Conservation (phyloP, 768 basidiomycete species). For the Sistotremastrum niveocremeum region DNA sequence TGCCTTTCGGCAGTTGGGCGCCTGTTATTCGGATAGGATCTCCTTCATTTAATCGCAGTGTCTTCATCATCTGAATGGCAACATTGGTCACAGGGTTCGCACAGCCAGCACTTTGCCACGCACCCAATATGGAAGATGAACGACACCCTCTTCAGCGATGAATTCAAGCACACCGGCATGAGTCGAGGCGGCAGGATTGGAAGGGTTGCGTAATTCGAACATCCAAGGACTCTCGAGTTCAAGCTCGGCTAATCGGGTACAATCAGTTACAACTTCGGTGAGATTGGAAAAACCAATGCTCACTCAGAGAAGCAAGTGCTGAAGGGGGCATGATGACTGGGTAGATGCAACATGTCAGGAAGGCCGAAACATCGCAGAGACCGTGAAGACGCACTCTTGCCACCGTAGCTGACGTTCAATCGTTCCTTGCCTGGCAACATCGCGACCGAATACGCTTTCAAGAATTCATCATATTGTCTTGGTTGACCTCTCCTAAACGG, state of each 20-base stretch:
- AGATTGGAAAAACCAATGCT: conserved; percentile 8
- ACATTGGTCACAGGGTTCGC: neutral
- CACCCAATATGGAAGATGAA: conserved; percentile 90
- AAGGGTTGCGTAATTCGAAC: conserved; percentile 90
- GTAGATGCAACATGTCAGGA: neutral
- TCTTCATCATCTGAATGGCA: conserved; percentile 76
- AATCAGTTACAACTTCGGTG: neutral
- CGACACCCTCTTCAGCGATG: conserved; percentile 91
- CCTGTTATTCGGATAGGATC: conserved; percentile 92
- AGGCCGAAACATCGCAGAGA: neutral
- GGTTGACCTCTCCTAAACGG: conserved; percentile 23
- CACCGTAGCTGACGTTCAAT: conserved; percentile 90
- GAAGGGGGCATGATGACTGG: conserved; percentile 97
- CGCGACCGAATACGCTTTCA: conserved; percentile 90
- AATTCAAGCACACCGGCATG: conserved; percentile 98
- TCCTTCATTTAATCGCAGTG: conserved; percentile 82
- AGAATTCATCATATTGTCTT: conserved; percentile 78
- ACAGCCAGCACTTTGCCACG: conserved; percentile 5
- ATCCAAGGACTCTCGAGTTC: conserved; percentile 91
- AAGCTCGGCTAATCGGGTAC: conserved; percentile 35
- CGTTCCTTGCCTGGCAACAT: conserved; percentile 81
- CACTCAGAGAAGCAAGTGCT: conserved; percentile 71
- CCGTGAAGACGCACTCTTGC: conserved; percentile 67
- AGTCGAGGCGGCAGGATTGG: conserved; percentile 70
- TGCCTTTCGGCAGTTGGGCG: conserved; percentile 78